Conservation (phyloP, 139 green algal species). For the Axilococcus clingmanii region DNA sequence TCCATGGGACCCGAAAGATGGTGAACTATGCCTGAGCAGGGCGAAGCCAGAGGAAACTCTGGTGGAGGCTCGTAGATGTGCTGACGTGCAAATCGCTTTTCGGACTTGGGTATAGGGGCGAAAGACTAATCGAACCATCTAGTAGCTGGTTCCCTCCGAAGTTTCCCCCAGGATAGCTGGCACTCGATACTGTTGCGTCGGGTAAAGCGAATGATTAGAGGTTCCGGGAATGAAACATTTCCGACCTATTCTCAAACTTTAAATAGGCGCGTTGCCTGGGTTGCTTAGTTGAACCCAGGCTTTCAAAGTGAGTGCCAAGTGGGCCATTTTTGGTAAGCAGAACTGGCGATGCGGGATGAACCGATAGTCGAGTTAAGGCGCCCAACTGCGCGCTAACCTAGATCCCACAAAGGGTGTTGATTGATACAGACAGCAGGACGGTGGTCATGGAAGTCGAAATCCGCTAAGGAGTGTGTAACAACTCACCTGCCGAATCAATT, state of each 20-base stretch:
- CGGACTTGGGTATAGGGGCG: constrained; percentile 93
- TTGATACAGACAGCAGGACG: constrained; percentile 91
- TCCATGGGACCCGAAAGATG: constrained; percentile 88
- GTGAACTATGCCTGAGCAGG: constrained; percentile 93
- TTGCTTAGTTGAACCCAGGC: constrained; percentile 78
- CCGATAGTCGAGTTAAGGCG: constrained; percentile 84
- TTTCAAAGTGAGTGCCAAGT: constrained; percentile 73
- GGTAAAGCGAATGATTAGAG: constrained; percentile 93
- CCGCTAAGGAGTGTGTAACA: constrained; percentile 98
- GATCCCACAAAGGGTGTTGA: constrained; percentile 91
- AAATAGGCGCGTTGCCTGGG: constrained; percentile 77
- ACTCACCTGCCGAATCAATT: constrained; percentile 96
- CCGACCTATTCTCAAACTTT: constrained; percentile 94
- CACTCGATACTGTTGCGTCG: constrained; percentile 74
- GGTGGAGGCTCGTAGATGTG: constrained; percentile 90
- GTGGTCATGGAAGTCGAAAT: constrained; percentile 97
- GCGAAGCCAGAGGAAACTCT: constrained; percentile 90
- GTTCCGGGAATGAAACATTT: constrained; percentile 71
- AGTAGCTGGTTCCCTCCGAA: constrained; percentile 94
- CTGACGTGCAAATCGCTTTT: constrained; percentile 97
- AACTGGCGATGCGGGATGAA: constrained; percentile 94
- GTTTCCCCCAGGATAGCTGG: constrained; percentile 89
- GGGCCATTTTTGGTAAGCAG: constrained; percentile 95
- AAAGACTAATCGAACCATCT: constrained; percentile 98
- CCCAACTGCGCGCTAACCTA: constrained; percentile 86